phyloP scores from a whole-genome alignment of 176 grass and related monocot genomes.

The Aegilops tauschii region DNA sequence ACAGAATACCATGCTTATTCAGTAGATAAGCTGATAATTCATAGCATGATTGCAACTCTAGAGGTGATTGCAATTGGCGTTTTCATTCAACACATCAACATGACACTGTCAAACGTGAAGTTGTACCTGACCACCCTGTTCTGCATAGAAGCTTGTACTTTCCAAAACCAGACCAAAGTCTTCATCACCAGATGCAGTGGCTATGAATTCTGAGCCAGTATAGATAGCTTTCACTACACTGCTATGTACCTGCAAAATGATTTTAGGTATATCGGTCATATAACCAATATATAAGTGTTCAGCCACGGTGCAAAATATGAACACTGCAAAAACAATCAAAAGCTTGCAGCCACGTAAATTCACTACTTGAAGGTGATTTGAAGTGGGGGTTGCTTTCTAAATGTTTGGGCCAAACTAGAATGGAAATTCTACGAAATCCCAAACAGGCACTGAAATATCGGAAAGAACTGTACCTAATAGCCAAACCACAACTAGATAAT shows the following conservation, averaged over 20 bases:
- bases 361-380: not conserved
- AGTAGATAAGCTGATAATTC: not conserved
- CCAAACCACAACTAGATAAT: not conserved
- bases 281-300: slow-evolving; percentile 9
- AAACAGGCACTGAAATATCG: slow-evolving; percentile 5
- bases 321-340: not conserved
- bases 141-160: slow-evolving; percentile 98
- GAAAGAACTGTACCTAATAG: not conserved
- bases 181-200: slow-evolving; percentile 41
- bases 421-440: not conserved
- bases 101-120: not conserved
- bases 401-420: not conserved
- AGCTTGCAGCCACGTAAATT: not conserved
- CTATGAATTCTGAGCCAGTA: slow-evolving; percentile 65
- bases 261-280: slow-evolving; percentile 27
- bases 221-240: slow-evolving; percentile 93
- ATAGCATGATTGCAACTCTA: not conserved
- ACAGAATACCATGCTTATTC: not conserved
- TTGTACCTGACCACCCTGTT: slow-evolving; percentile 97
- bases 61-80: not conserved
- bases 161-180: slow-evolving; percentile 81
- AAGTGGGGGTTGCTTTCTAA: not conserved
- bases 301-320: not conserved
- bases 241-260: slow-evolving; percentile 64
- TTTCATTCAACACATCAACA: slow-evolving; percentile 12